phyloP scores from a whole-genome alignment of 306 rosid species.

The Rubus parviflorus region DNA sequence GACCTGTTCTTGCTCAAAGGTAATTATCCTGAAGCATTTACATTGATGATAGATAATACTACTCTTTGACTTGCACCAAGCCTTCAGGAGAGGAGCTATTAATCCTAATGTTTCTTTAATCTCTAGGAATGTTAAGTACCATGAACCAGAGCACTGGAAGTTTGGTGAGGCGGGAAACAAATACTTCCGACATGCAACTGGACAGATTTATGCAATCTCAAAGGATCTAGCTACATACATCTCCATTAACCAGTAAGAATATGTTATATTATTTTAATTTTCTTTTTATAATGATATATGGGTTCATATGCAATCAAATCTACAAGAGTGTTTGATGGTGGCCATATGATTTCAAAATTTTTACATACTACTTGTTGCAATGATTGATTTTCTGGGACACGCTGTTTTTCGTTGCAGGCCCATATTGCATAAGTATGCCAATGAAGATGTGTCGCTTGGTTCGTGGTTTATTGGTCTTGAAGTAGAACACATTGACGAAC shows the following conservation, averaged over 20 bases:
- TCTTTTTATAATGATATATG: background rate
- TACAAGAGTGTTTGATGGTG: background rate
- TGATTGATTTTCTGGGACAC: conserved; percentile 9
- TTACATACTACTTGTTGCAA: background rate
- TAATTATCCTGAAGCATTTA: conserved; percentile 32
- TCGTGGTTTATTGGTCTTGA: conserved; percentile 97
- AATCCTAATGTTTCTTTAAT: conserved; percentile 6
- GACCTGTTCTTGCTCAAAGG: conserved; percentile 91
- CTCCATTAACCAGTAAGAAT: conserved; percentile 79
- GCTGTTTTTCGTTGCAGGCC: conserved; percentile 59
- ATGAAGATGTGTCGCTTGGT: conserved; percentile 98
- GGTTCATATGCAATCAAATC: background rate
- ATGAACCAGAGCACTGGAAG: conserved; percentile 97
- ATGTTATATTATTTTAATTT: background rate
- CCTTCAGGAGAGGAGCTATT: conserved; percentile 5
- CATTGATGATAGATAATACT: conserved; percentile 6
- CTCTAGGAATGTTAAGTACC: conserved; percentile 84
- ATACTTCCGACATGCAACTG: conserved; percentile 95
- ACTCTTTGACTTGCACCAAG: background rate
- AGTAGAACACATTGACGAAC: conserved; percentile 94
- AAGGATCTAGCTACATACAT: conserved; percentile 88
- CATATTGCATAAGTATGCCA: conserved; percentile 89
- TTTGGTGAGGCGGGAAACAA: conserved; percentile 98
- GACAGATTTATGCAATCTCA: conserved; percentile 96
- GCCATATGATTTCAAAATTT: conserved; percentile 6